Evolutionary conservation across 73 alveolate genomes (phyloP).

Genomic region (Tetrahymena elliotti): DNA sequence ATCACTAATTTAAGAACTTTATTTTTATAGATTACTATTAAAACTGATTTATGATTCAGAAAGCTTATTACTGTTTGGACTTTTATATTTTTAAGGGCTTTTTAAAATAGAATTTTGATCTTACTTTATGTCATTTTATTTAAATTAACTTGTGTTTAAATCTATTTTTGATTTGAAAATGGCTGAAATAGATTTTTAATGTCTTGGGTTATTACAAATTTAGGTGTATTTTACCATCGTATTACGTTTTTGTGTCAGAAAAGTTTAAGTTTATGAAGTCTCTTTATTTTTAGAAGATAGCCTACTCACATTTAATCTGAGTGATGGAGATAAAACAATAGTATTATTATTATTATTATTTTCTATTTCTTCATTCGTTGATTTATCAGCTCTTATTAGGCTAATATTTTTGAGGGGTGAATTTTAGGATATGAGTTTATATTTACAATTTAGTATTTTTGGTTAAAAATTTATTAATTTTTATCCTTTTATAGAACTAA

Average conservation of each 20-base stretch:
- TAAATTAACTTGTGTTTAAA: not conserved
- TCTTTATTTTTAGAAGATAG: not conserved
- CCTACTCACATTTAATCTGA: not conserved
- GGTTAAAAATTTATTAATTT: not conserved
- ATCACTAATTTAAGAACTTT: not conserved
- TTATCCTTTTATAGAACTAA: not conserved
- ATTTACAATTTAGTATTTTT: not conserved
- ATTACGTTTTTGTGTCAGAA: not conserved
- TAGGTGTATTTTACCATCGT: not conserved
- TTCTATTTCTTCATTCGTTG: not conserved
- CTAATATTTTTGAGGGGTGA: not conserved
- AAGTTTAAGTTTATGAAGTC: not conserved
- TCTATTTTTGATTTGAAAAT: not conserved
- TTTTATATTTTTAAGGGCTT: not conserved
- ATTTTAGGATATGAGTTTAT: not conserved
- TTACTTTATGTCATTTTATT: not conserved
- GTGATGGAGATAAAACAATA: not conserved
- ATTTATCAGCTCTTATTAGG: not conserved
- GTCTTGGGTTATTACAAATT: not conserved
- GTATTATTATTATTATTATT: not conserved
- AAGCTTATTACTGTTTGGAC: too few relatives aligned
- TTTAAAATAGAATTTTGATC: not conserved
- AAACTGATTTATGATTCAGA: not conserved
- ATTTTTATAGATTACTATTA: too few relatives aligned
- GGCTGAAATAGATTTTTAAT: not conserved